A percentile compares a stretch with the other conserved stretches of the same genome.
These are phyloP conservation scores for Hansenula anomala DNA, from an alignment of 1,139 yeast genomes.

Conservation along the genomic window DNA sequence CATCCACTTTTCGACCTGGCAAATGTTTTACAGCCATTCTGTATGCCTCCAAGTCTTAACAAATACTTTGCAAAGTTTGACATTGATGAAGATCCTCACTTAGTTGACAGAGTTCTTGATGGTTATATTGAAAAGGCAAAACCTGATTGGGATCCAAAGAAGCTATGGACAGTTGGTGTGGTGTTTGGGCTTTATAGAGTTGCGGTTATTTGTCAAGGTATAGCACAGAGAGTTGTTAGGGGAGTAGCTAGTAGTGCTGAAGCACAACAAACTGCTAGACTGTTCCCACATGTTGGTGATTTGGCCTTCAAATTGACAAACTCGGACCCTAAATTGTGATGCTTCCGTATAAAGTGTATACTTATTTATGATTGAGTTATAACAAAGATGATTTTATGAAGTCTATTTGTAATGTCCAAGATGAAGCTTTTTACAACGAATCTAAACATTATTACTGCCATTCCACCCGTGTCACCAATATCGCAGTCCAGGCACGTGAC, in stretches of 20 bases:
- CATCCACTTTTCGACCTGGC: conserved; percentile 64
- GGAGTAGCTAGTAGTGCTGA: conserved; percentile 60
- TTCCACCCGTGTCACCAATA: too few relatives aligned
- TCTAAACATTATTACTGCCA: too few relatives aligned
- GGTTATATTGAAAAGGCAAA: conserved; percentile 10
- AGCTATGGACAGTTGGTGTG: conserved; percentile 50
- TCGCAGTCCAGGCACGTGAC: too few relatives aligned
- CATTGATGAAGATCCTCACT: conserved; percentile 8
- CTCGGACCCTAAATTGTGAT: neutral
- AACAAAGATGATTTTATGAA: too few relatives aligned
- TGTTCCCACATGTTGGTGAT: conserved; percentile 41
- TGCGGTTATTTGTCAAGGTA: conserved; percentile 63
- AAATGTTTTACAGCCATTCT: conserved; percentile 55
- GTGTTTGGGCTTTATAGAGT: conserved; percentile 58
- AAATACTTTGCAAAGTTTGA: conserved; percentile 17
- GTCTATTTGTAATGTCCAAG: too few relatives aligned
- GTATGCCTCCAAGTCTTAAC: conserved; percentile 34
- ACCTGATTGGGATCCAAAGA: conserved; percentile 34
- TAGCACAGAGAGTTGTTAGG: conserved; percentile 53
- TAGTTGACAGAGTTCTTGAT: conserved; percentile 16
- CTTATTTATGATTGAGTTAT: too few relatives aligned
- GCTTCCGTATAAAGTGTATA: too few relatives aligned
- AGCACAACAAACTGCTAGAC: conserved; percentile 40
- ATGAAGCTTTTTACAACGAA: too few relatives aligned
- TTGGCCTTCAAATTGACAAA: conserved; percentile 21